A percentile compares a stretch with the other conserved stretches of the same genome.
phyloP scores from a whole-genome alignment of 352 stramenopile species.

The Phytophthora quininea region DNA sequence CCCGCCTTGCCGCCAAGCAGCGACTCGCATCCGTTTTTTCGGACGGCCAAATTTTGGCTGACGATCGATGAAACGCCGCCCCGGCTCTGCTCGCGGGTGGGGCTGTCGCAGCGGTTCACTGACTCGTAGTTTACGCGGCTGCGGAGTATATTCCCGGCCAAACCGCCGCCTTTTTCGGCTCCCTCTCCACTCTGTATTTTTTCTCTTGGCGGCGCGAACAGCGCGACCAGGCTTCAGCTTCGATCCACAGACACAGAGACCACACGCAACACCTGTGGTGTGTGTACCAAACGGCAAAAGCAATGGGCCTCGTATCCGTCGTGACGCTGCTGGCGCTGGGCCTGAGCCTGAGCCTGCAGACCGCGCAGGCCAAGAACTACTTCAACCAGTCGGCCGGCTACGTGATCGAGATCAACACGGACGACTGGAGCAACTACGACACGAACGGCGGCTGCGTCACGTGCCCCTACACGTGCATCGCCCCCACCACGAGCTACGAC shows the following conservation, averaged over 20 bases:
- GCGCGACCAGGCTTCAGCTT: neutral
- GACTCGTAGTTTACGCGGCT: neutral
- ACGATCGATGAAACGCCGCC: slow-evolving; percentile 1
- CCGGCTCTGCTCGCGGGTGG: neutral
- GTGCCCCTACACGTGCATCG: slow-evolving; percentile 87
- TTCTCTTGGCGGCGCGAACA: neutral
- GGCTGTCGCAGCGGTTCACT: slow-evolving; percentile 4
- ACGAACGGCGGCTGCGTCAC: slow-evolving; percentile 83
- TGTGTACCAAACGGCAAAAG: neutral
- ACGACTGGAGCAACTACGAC: slow-evolving; percentile 86
- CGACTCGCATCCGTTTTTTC: neutral
- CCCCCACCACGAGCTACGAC: slow-evolving; percentile 69
- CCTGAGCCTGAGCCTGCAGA: slow-evolving; percentile 20
- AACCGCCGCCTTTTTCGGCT: neutral
- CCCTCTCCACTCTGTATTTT: slow-evolving; percentile 3
- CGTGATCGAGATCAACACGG: slow-evolving; percentile 71
- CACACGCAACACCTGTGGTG: neutral
- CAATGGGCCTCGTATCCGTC: too few species aligned
- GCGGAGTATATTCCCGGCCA: neutral
- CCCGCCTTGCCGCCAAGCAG: too few species aligned
- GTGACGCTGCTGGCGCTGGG: slow-evolving; percentile 1
- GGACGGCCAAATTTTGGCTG: neutral
- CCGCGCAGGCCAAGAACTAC: slow-evolving; percentile 35
- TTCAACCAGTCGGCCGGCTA: slow-evolving; percentile 80
- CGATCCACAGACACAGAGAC: neutral